These are phyloP conservation scores for Aureobasidium sp. DNA, from an alignment of 2,329 filamentous ascomycete species.

Conservation along the genomic window DNA sequence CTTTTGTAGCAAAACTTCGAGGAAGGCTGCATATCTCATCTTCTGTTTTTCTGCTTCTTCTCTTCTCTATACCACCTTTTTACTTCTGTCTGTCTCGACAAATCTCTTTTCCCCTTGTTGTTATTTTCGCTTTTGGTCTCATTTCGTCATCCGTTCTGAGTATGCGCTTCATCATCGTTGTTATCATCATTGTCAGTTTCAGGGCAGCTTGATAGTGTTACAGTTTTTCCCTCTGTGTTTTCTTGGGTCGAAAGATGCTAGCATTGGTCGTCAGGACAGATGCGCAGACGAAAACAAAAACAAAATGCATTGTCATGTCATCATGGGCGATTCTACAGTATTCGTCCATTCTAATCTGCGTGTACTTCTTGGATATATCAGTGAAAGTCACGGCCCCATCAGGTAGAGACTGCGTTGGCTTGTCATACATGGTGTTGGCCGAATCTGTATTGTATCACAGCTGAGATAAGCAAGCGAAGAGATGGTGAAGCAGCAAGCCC, in stretches of 20 bases:
- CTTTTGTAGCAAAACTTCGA: neutral
- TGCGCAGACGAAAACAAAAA: neutral
- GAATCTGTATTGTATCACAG: no score
- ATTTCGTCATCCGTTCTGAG: constrained; percentile 5
- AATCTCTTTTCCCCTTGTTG: neutral
- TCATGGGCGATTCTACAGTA: neutral
- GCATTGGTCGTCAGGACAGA: constrained; percentile 5
- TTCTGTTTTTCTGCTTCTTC: neutral
- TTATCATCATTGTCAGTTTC: neutral
- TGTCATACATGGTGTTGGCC: neutral
- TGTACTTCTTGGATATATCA: no score
- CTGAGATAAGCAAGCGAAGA: no score
- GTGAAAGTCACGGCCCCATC: no score
- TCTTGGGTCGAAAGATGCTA: neutral
- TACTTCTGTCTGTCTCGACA: constrained; percentile 6
- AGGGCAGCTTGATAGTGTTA: constrained; percentile 3
- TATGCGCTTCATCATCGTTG: neutral
- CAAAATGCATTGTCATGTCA: constrained; percentile 11
- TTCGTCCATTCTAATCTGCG: no score
- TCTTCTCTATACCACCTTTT: neutral
- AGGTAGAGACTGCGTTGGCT: neutral
- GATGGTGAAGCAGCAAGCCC: neutral
- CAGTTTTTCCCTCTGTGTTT: neutral
- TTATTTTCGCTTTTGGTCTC: constrained; percentile 3
- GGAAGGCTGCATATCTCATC: neutral